Percentiles rank a stretch among this genome's conserved stretches.
Conservation (phyloP, 306 rosid species). For the Delonix regia region DNA sequence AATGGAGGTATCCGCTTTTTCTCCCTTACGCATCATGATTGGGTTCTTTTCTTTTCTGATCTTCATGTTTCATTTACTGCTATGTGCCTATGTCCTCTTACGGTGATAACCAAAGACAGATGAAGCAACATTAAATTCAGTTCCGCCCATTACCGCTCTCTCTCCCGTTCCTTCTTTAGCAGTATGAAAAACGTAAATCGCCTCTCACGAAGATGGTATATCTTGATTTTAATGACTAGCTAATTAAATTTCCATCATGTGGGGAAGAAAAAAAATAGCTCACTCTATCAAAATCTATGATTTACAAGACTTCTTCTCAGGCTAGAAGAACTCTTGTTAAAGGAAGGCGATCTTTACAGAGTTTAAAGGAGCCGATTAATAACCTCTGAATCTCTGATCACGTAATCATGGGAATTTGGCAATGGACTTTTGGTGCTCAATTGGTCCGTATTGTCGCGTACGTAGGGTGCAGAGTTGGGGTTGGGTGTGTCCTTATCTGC, state of each 20-base stretch:
- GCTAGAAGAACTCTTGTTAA: background rate
- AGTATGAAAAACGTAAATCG: background rate
- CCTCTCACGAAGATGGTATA: background rate
- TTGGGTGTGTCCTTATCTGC: background rate
- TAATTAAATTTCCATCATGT: background rate
- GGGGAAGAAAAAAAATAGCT: background rate
- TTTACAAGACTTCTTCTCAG: background rate
- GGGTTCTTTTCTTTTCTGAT: background rate
- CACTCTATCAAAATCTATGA: background rate
- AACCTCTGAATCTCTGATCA: background rate
- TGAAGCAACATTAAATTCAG: background rate
- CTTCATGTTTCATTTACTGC: background rate
- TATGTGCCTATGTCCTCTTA: background rate
- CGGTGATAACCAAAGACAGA: background rate
- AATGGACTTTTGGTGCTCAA: background rate
- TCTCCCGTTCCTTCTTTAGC: background rate
- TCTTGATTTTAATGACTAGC: background rate
- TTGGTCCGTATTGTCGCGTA: background rate
- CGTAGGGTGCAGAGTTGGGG: background rate
- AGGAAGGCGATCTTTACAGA: background rate
- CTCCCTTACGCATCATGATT: background rate
- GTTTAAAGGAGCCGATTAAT: background rate
- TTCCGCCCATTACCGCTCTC: background rate
- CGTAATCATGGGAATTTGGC: background rate
- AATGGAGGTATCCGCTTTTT: slow-evolving; percentile 50